These are phyloP conservation scores for Mycena venus DNA, from an alignment of 768 basidiomycete species.

Conservation along the genomic window DNA sequence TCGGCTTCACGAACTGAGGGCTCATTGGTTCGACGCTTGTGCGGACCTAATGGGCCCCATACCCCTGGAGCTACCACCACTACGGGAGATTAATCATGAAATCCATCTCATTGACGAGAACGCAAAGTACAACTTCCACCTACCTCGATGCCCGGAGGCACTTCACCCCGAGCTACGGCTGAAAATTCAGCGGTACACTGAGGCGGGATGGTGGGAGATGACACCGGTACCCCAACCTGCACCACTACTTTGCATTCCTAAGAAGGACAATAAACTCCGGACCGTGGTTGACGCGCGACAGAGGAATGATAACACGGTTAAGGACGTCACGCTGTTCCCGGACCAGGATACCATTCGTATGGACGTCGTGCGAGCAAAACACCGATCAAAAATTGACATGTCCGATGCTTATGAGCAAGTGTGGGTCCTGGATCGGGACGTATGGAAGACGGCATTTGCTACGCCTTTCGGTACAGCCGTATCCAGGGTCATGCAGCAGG, in stretches of 20 bases:
- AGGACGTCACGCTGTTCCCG: conserved; percentile 28
- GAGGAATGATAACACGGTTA: conserved; percentile 55
- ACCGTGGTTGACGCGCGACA: conserved; percentile 51
- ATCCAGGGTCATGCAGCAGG: conserved; percentile 12
- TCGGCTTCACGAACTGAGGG: background rate
- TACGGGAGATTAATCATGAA: conserved; percentile 46
- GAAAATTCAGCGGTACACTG: conserved; percentile 9
- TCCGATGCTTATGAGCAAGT: conserved; percentile 53
- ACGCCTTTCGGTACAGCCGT: conserved; percentile 4
- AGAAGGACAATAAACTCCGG: conserved; percentile 43
- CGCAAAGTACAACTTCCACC: conserved; percentile 36
- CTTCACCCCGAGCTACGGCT: conserved; percentile 6
- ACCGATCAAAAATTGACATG: too few species aligned
- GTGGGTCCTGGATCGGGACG: conserved; percentile 35
- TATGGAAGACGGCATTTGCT: conserved; percentile 25
- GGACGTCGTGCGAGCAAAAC: conserved; percentile 40
- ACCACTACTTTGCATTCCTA: conserved; percentile 42
- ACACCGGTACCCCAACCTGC: conserved; percentile 29
- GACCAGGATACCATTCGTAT: background rate
- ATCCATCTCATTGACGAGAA: conserved; percentile 40
- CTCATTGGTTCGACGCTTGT: conserved; percentile 23
- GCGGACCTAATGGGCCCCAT: conserved; percentile 32
- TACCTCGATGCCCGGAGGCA: conserved; percentile 43
- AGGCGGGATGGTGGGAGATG: conserved; percentile 29
- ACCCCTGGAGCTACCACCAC: conserved; percentile 40